Conservation (phyloP, 2,329 filamentous ascomycete genomes). For the Pyrenochaeta sp. region DNA sequence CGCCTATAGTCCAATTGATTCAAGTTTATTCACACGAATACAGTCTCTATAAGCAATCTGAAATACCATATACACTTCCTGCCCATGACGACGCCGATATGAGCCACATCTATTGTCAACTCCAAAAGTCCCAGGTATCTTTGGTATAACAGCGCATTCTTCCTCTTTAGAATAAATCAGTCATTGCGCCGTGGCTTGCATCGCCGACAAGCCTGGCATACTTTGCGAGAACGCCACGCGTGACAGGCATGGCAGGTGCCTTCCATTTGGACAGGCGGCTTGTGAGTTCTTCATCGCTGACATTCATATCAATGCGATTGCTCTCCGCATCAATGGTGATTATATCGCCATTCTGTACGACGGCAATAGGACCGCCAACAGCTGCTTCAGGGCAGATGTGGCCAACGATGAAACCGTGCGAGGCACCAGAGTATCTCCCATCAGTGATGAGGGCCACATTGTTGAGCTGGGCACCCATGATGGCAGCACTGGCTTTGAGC, state of each 20-base stretch:
- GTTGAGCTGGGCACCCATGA: slow-evolving; percentile 88
- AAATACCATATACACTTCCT: no score
- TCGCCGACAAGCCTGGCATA: slow-evolving; percentile 88
- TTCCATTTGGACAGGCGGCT: slow-evolving; percentile 72
- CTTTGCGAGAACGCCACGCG: slow-evolving; percentile 85
- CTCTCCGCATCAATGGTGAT: slow-evolving; percentile 86
- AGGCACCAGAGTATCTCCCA: slow-evolving; percentile 86
- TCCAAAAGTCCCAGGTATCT: no score
- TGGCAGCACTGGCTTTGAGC: slow-evolving; percentile 83
- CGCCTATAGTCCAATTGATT: no score
- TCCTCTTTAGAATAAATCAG: slow-evolving; percentile 68
- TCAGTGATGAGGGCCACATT: slow-evolving; percentile 94
- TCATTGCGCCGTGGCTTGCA: slow-evolving; percentile 90
- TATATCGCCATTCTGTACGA: slow-evolving; percentile 80
- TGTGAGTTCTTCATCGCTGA: slow-evolving; percentile 74
- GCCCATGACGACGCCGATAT: no score
- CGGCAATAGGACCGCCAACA: slow-evolving; percentile 84
- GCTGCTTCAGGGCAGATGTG: slow-evolving; percentile 92
- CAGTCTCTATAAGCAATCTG: no score
- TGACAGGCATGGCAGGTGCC: slow-evolving; percentile 74
- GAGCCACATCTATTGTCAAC: no score
- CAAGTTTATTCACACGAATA: no score
- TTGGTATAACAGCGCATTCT: not conserved
- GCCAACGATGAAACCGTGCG: slow-evolving; percentile 91
- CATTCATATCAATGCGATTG: slow-evolving; percentile 75